Evolutionary conservation across 73 alveolate genomes (phyloP).

Genomic region (Breviolum minutum): DNA sequence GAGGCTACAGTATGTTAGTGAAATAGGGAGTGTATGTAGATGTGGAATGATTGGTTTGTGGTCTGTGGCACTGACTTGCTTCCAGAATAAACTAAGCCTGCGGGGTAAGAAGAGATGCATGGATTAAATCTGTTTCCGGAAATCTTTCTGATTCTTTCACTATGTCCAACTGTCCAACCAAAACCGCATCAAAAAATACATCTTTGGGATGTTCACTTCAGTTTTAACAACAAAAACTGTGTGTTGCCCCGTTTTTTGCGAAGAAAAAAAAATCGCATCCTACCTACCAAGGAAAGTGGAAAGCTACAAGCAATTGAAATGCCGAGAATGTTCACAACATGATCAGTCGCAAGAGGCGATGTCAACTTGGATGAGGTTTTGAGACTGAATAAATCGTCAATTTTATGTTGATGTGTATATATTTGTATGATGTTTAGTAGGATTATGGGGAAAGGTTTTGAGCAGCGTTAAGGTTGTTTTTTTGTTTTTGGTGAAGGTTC

Average conservation of each 20-base stretch:
- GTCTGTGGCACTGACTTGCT: too few species aligned
- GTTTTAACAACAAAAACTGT: not conserved
- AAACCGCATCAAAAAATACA: not conserved
- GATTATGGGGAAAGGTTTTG: not conserved
- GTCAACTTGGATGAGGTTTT: not conserved
- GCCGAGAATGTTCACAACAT: slow-evolving; percentile 79
- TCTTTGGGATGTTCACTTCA: not conserved
- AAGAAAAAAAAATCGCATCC: not conserved
- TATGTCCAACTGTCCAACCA: not conserved
- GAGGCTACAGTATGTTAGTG: too few species aligned
- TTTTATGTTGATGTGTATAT: not conserved
- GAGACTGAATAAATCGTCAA: too few species aligned
- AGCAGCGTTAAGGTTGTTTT: too few species aligned
- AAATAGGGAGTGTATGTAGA: too few species aligned
- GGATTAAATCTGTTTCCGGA: too few species aligned
- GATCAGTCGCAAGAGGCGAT: slow-evolving; percentile 66
- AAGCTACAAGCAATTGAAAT: slow-evolving; percentile 62
- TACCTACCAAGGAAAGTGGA: slow-evolving; percentile 48
- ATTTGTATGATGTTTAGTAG: not conserved
- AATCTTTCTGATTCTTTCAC: not conserved
- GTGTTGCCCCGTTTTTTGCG: not conserved
- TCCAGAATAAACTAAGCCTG: too few species aligned
- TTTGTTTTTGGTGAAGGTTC: too few species aligned
- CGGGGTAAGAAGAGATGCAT: too few species aligned
- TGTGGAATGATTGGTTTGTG: too few species aligned